A percentile compares a stretch with the other conserved stretches of the same genome.
These are phyloP conservation scores for Cocos nucifera DNA, from an alignment of 176 grass and related monocot genomes.

Conservation along the genomic window DNA sequence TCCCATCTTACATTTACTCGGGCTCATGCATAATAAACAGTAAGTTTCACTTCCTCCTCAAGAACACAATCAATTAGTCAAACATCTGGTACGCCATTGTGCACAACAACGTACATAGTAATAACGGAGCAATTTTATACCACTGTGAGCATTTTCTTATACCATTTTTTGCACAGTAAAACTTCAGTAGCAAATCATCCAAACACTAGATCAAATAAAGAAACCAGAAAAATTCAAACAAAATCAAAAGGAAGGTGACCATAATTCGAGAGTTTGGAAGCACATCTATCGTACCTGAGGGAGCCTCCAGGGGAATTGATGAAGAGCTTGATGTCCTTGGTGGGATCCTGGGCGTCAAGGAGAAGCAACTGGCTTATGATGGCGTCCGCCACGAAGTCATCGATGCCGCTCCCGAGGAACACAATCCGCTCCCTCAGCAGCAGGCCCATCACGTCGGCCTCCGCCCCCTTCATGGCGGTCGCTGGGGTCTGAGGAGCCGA, in stretches of 20 bases:
- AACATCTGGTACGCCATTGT: too few relatives aligned
- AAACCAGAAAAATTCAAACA: too few relatives aligned
- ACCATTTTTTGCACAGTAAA: too few relatives aligned
- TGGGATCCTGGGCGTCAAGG: constrained; percentile 65
- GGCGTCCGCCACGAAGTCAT: constrained; percentile 76
- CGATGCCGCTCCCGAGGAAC: constrained; percentile 85
- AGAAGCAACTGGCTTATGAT: constrained; percentile 82
- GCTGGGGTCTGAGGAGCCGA: constrained; percentile 8
- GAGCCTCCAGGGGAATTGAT: constrained; percentile 77
- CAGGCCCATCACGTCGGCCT: constrained; percentile 47
- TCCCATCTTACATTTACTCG: too few relatives aligned
- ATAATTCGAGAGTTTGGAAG: background rate
- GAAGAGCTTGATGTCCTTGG: constrained; percentile 74
- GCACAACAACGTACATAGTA: too few relatives aligned
- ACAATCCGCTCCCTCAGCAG: constrained; percentile 72
- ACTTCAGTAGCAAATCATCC: too few relatives aligned
- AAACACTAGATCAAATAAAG: too few relatives aligned
- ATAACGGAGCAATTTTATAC: too few relatives aligned
- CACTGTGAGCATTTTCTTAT: too few relatives aligned
- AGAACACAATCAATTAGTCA: too few relatives aligned
- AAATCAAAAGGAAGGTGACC: background rate
- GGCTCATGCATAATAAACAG: too few relatives aligned
- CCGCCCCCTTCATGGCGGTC: constrained; percentile 28
- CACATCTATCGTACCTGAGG: constrained; percentile 29
- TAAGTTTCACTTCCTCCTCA: too few relatives aligned